phyloP scores from a whole-genome alignment of 78 protist genomes.

The Dictyostelium brefeldianum region DNA sequence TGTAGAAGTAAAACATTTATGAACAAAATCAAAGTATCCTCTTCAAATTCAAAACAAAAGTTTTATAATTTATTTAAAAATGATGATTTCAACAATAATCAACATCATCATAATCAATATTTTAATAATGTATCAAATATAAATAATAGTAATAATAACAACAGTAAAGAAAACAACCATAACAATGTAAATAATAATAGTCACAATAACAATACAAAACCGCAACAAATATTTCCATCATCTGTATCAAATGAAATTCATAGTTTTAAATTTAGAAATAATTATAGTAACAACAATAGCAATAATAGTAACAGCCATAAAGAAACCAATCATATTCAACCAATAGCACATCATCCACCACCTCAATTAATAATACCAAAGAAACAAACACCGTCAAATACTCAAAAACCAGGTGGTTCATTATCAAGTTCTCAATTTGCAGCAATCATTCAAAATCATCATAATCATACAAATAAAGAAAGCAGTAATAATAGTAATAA shows the following conservation, averaged over 20 bases:
- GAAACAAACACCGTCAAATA: neutral
- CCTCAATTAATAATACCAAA: neutral
- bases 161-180: neutral
- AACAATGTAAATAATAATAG: neutral
- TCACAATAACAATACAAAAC: neutral
- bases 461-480: neutral
- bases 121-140: neutral
- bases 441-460: neutral
- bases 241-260: conserved; percentile 37
- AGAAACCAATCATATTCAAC: neutral
- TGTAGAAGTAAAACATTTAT: conserved; percentile 53
- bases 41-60: conserved; percentile 32
- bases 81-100: neutral
- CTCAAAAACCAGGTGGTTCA: neutral
- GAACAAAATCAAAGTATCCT: conserved; percentile 46
- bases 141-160: neutral
- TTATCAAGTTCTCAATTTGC: conserved; percentile 3
- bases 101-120: neutral
- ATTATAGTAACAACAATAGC: neutral
- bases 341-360: neutral
- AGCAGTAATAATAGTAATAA: neutral
- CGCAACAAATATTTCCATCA: neutral
- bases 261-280: conserved; percentile 41
- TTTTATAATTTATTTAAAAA: conserved; percentile 28
- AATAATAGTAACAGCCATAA: neutral